phyloP scores from a whole-genome alignment of 2,329 filamentous ascomycete species.

The Penicillium sp. region DNA sequence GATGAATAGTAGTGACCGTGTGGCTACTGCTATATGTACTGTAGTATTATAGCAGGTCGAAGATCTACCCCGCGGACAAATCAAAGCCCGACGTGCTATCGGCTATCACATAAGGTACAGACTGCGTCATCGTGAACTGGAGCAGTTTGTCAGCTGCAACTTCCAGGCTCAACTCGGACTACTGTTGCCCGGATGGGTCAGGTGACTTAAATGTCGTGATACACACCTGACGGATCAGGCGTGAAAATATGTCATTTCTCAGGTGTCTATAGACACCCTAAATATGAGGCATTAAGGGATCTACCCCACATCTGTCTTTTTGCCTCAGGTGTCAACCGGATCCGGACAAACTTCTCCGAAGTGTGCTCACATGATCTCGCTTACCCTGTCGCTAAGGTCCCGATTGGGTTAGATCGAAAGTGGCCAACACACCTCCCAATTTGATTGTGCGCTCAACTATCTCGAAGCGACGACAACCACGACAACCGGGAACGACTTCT shows the following conservation, averaged over 20 bases:
- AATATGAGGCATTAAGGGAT: not conserved
- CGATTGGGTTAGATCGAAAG: constrained; percentile 39
- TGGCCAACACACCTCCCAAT: constrained; percentile 43
- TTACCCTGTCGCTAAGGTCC: constrained; percentile 46
- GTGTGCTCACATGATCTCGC: constrained; percentile 38
- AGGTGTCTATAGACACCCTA: not conserved
- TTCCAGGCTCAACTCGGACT: constrained; percentile 28
- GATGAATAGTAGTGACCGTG: no score
- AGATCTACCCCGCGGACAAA: no score
- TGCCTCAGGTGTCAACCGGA: not conserved
- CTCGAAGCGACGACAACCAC: constrained; percentile 49
- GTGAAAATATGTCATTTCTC: no score
- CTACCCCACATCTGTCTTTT: not conserved
- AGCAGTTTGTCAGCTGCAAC: constrained; percentile 24
- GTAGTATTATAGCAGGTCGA: no score
- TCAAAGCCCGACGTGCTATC: not conserved
- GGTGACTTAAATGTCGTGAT: constrained; percentile 20
- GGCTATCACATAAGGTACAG: not conserved
- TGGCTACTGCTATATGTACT: no score
- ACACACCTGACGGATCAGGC: not conserved
- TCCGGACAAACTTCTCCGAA: constrained; percentile 8
- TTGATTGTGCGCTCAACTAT: constrained; percentile 44
- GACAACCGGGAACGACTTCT: constrained; percentile 47
- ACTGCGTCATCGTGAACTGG: constrained; percentile 25
- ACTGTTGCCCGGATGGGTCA: constrained; percentile 35